Base-by-base conservation (phyloP, 2,329 filamentous ascomycete species). In the Aspergillus udagawae region DNA sequence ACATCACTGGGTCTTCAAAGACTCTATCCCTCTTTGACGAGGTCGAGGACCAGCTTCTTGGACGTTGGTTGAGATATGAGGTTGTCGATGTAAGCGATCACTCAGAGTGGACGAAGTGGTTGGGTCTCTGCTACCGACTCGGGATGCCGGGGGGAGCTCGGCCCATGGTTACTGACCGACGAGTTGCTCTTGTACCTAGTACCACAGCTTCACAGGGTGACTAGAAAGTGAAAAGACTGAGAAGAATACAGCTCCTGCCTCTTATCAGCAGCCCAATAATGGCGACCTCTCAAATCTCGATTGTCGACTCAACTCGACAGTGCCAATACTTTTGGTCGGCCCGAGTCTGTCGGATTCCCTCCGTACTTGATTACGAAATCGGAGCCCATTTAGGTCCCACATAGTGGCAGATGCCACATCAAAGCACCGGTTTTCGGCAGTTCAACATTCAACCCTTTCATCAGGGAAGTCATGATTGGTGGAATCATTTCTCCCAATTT, bases 351-450 rank as follows among this genome's bases (percentile, higher is more conserved):
- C 27, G 25, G 14, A 27, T 3, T 50, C 12, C 10, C 10, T 20
- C 21, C 25, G 27, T 50, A 21, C 8, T 50, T 17, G 25, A 50
- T 10, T 32, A 17, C 10, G 14, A 9, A 51, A 35, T 21, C 32
- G 14, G 32, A 17, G 32, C 9, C 17, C 49, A 14, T 51, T 50
- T 32, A 20, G 32, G 23, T 35, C 32, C 41, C 35, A 14, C 20
- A 27, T 25, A 17, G 42, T 35, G 29, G 29, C 4, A 35, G 29
- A 12, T 5, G 14, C 29, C 12, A 8, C 28, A 28, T 23, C 23
- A 55, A 56, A 45, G 23, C 38, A 45, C 59, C 59, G 59, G 54
- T 53, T 38, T 49, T 52, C 53, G 53, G 53, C 54, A 35, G 38
- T 58, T 54, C 47, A 35, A 44, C 47, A 44, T 27, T 52, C 41